phyloP scores from a whole-genome alignment of 2,329 filamentous ascomycete genomes.

The Bimuria novae-zelandiae region DNA sequence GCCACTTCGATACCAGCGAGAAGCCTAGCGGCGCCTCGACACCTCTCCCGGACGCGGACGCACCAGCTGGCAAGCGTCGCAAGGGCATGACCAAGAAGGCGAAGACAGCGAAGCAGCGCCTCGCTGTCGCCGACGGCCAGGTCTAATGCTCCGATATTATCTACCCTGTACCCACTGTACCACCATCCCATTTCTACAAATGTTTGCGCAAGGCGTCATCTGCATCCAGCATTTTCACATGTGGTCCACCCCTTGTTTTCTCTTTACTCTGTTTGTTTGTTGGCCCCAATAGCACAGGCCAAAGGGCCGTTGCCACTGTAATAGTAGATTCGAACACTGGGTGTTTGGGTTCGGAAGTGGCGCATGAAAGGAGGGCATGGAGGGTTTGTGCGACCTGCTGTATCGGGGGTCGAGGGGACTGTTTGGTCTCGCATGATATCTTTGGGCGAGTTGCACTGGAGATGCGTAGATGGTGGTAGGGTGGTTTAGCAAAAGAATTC shows the following conservation, averaged over 20 bases:
- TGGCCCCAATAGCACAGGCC: background rate
- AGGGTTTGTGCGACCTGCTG: background rate
- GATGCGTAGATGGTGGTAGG: background rate
- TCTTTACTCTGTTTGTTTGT: background rate
- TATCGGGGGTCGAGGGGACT: background rate
- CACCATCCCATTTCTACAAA: slow-evolving; percentile 9
- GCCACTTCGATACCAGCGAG: slow-evolving; percentile 88
- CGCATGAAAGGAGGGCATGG: background rate
- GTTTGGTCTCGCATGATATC: background rate
- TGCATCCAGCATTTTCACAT: slow-evolving; percentile 1
- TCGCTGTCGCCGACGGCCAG: slow-evolving; percentile 54
- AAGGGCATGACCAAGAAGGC: slow-evolving; percentile 54
- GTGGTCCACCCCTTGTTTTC: background rate
- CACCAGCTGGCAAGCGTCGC: slow-evolving; percentile 55
- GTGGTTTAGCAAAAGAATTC: background rate
- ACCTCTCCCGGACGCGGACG: slow-evolving; percentile 61
- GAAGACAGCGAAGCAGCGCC: slow-evolving; percentile 56
- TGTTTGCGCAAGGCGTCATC: slow-evolving; percentile 10
- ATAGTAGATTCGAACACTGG: slow-evolving; percentile 1
- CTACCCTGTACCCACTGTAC: slow-evolving; percentile 4
- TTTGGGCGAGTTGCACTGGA: no score
- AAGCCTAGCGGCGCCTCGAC: slow-evolving; percentile 87
- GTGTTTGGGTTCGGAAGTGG: background rate
- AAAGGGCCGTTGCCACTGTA: background rate
- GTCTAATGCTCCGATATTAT: slow-evolving; percentile 24